phyloP scores from a whole-genome alignment of 192 early-diverging fungal genomes.

The Allomyces macrogynus region DNA sequence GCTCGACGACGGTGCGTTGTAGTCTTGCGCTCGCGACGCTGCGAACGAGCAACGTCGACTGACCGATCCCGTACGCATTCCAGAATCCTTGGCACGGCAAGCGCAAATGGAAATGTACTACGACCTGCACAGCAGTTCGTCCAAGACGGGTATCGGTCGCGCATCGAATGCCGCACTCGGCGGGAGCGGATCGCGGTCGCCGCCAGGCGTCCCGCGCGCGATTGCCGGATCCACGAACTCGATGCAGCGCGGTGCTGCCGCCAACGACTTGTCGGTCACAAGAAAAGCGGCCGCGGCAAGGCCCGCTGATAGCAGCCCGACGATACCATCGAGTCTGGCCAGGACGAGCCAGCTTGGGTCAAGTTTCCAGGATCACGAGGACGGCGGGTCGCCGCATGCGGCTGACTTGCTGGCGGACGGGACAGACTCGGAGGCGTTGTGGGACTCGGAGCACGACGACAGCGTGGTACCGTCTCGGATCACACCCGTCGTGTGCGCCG shows the following conservation, averaged over 20 bases:
- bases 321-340: neutral
- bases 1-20: neutral
- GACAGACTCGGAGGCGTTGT: neutral
- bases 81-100: slow-evolving; percentile 1
- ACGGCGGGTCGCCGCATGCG: neutral
- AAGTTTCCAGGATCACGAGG: no score
- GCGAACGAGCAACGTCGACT: no score
- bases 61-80: neutral
- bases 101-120: slow-evolving; percentile 7
- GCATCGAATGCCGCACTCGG: neutral
- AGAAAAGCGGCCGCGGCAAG: neutral
- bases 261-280: neutral
- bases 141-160: neutral
- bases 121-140: slow-evolving; percentile 5
- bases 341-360: neutral
- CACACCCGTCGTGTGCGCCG: no score
- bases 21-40: no score
- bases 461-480: neutral
- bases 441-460: neutral
- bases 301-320: neutral
- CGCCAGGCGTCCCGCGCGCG: neutral
- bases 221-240: neutral
- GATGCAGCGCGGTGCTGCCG: neutral
- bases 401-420: neutral
- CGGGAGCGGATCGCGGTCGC: neutral